Base-by-base conservation (phyloP, 495 filamentous ascomycete species). In the Tuber melanosporum region DNA sequence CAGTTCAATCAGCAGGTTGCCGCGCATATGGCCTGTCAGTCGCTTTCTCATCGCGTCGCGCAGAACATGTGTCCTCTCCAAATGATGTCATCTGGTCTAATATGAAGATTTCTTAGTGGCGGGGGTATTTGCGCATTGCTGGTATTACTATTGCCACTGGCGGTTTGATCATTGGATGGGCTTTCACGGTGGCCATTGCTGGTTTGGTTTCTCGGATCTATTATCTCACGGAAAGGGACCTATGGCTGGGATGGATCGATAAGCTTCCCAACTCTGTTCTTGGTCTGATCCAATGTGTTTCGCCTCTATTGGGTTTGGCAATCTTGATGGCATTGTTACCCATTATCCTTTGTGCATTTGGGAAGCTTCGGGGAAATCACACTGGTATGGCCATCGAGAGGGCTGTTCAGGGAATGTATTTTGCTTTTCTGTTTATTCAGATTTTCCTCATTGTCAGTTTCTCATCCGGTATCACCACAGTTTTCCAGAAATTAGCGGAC, bases 1-100 rank as follows among this genome's bases (percentile, higher is more conserved):
- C 95, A 98, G 84, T 99, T 99, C 88, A 97, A 98, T 80, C 92
- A 97, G 81, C 95, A 99, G 85, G 93, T 97, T 6, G 94, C n/a
- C n/a, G n/a, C n/a, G n/a, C n/a, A n/a, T n/a, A n/a, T n/a, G n/a
- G n/a, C n/a, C n/a, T n/a, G n/a, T 94, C 12, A 99, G 84, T 88
- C 93, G 41, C 89, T 97, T 77, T 94, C 90, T 69, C 95, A 98
- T 81, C 95, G 98, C 82, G 84, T 95, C 9, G 95, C 96, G 3
- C 93, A 94, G 81, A 91, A 95, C 73, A 99, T 99, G 96, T 91
- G 93, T 4, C 96, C 95, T 93, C 93, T 44, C 95, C 95, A 0
- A 90, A 92, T 74, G 94, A 98, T 84, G 94, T 99, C 36, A 88
- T 98, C 73, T 98, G 95, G 95, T 92, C 97, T 77, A 99, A 99